Base-by-base conservation (phyloP, 2,329 filamentous ascomycete species). In the Ramularia endophylla region DNA sequence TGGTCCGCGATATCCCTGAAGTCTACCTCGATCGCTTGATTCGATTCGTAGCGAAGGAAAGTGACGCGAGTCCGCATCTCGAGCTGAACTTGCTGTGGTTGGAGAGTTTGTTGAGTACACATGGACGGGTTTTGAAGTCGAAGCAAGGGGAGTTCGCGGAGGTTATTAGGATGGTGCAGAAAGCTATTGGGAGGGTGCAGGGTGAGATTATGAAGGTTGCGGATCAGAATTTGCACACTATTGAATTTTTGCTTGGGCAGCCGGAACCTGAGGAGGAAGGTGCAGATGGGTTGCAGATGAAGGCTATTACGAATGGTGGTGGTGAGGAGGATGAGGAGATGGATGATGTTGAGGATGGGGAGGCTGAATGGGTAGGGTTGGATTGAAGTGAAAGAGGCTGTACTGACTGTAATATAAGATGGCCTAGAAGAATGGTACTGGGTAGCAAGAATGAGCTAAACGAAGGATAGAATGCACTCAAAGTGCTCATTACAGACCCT, bases 11-110 rank as follows among this genome's bases (percentile, higher is more conserved):
- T 22, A 69, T 95, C 27, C 92, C 92, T 1, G 75, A 77, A 0
- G 85, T 95, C 19, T 98, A 98, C 63, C 80, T 98, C 5, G 79
- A 85, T 19, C 80, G 87, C 3, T 71, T 97, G 9, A 72, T 98
- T 36, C 83, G 87, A 33, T 94, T 95, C 52, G 84, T 97, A 5
- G 88, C 88, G 2, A 76, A 83, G 8, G 86, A 94, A 57, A 85
- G 87, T 1, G 90, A 97, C 56, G 81, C 90, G 59, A 89, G 84
- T 2, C 90, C 89, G 2, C 90, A 95, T 69, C 76, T 98, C 4
- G 92, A 98, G 66, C 94, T 97, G 66, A 94, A 92, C 57, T 70
- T 98, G 32, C 69, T 90, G 7, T 98, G 92, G 92, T 85, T 95
- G 57, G 86, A 92, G 63, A 80, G 86, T 1, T 52, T 81, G 8